Conservation (phyloP, 2,329 filamentous ascomycete genomes). For the Fusarium bulbicola region DNA sequence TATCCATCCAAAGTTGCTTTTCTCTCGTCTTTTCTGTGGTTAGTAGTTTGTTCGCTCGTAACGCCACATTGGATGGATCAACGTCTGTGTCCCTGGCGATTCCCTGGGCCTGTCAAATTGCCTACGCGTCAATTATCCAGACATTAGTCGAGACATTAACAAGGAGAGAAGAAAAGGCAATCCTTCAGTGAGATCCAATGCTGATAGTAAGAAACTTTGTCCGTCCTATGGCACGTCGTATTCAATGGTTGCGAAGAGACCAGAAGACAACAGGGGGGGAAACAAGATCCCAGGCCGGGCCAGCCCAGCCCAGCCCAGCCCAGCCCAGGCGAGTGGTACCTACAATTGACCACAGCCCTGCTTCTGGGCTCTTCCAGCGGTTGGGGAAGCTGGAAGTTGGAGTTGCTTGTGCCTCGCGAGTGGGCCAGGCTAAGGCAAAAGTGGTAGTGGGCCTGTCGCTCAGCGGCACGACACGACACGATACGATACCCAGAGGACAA, state of each 20-base stretch:
- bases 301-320: too few relatives aligned
- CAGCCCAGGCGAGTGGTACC: constrained; percentile 15
- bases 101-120: background rate
- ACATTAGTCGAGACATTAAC: background rate
- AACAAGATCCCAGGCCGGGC: constrained; percentile 2
- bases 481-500: constrained; percentile 1
- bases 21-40: constrained; percentile 15
- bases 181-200: constrained; percentile 1
- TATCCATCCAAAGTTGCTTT: background rate
- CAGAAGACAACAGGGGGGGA: background rate
- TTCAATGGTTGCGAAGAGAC: constrained; percentile 1
- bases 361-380: background rate
- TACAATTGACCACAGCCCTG: background rate
- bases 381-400: constrained; percentile 18
- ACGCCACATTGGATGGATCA: constrained; percentile 35
- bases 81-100: constrained; percentile 29
- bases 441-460: constrained; percentile 1
- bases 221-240: background rate
- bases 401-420: constrained; percentile 19
- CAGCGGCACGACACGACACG: constrained; percentile 14
- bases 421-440: constrained; percentile 1
- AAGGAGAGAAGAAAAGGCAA: background rate
- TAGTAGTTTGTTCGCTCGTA: constrained; percentile 32
- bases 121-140: background rate
- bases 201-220: background rate